Percentiles rank a stretch among this genome's conserved stretches.
Conservation (phyloP, 768 basidiomycete species). For the Tulasnella sp. region DNA sequence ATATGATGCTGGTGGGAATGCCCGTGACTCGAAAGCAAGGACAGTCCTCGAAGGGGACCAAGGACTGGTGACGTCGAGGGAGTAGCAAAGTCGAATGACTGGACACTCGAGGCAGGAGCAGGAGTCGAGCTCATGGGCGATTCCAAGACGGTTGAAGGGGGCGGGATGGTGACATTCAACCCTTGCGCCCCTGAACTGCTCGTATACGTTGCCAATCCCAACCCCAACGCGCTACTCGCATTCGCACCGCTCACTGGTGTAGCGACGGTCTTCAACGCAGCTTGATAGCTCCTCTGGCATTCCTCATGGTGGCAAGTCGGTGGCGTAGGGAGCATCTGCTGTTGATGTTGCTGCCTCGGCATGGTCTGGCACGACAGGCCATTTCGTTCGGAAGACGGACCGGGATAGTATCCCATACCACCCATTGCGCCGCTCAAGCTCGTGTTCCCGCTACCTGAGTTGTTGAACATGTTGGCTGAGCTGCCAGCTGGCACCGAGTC, state of each 20-base stretch:
- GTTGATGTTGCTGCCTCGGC: not conserved
- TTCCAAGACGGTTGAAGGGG: not conserved
- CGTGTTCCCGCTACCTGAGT: not conserved
- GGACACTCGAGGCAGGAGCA: not conserved
- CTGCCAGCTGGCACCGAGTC: slow-evolving; percentile 22
- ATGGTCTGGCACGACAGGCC: not conserved
- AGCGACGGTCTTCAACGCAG: slow-evolving; percentile 30
- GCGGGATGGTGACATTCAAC: not conserved
- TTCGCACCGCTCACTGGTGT: slow-evolving; percentile 27
- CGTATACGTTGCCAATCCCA: slow-evolving; percentile 12
- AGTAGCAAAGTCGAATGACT: slow-evolving; percentile 13
- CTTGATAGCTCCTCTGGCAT: slow-evolving; percentile 35
- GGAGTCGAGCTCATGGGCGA: not conserved
- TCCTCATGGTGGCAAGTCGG: slow-evolving; percentile 36
- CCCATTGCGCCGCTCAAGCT: slow-evolving; percentile 3
- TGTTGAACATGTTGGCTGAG: not conserved
- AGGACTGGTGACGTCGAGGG: slow-evolving; percentile 30
- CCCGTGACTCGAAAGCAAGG: slow-evolving; percentile 21
- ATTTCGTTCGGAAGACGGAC: not conserved
- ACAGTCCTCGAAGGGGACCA: slow-evolving; percentile 28
- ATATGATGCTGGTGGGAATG: slow-evolving; percentile 2
- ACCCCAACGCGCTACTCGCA: slow-evolving; percentile 18
- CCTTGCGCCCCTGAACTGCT: not conserved
- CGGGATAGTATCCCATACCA: not conserved
- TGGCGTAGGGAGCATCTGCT: slow-evolving; percentile 23